A percentile compares a stretch with the other conserved stretches of the same genome.
Evolutionary conservation across 1,139 yeast species (phyloP).

Genomic region (Blastobotrys petasosporus): DNA sequence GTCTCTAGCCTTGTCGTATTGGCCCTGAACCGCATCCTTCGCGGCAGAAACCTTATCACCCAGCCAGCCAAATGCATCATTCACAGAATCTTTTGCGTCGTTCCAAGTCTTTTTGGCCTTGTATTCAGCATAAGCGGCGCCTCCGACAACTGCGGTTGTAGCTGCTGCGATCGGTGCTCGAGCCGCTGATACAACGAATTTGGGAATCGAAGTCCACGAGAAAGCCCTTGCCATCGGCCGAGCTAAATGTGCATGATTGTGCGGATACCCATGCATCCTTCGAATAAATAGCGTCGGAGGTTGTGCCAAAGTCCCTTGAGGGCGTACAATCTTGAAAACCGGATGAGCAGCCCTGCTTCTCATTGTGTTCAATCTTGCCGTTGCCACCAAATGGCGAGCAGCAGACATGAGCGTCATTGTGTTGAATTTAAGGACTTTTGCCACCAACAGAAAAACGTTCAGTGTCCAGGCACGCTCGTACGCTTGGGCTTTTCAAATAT

Average conservation of each 20-base stretch:
- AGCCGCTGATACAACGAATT: constrained; percentile 49
- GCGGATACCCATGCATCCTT: neutral
- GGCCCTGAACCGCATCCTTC: constrained; percentile 20
- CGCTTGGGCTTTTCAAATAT: too few species aligned
- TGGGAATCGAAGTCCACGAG: constrained; percentile 31
- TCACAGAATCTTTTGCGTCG: constrained; percentile 62
- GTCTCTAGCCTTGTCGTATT: constrained; percentile 12
- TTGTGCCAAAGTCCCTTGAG: constrained; percentile 3
- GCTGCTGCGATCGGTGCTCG: constrained; percentile 55
- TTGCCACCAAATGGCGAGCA: constrained; percentile 9
- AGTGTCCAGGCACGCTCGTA: too few species aligned
- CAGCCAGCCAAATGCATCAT: constrained; percentile 50
- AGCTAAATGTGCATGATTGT: neutral
- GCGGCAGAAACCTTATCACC: constrained; percentile 36
- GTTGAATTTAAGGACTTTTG: too few species aligned
- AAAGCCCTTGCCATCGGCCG: constrained; percentile 7
- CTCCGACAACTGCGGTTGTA: constrained; percentile 91
- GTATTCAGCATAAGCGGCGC: constrained; percentile 86
- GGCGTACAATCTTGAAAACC: neutral
- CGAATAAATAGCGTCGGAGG: constrained; percentile 8
- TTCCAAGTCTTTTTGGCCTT: constrained; percentile 82
- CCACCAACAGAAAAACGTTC: too few species aligned
- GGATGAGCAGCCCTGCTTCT: neutral
- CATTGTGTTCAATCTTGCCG: neutral
- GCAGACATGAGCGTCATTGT: constrained; percentile 6